Evolutionary conservation across 768 basidiomycete genomes (phyloP).

Genomic region (Xerocomellus dryophilus): DNA sequence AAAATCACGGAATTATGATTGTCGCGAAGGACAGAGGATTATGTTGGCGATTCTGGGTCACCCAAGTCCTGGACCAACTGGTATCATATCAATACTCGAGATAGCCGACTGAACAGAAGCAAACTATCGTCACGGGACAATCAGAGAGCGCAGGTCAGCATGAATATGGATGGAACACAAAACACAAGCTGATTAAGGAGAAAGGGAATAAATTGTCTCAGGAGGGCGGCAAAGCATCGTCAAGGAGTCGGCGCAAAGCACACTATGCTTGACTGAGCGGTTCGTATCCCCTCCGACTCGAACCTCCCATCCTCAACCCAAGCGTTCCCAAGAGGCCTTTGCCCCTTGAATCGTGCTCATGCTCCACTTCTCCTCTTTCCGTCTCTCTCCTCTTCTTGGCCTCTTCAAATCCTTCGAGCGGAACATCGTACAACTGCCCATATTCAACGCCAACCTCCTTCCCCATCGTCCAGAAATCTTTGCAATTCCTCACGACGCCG

Average conservation of each 20-base stretch:
- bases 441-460: conserved; percentile 88
- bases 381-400: conserved; percentile 58
- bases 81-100: not conserved
- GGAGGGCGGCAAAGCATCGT: too few relatives aligned
- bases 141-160: not conserved
- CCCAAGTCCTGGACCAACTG: not conserved
- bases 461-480: conserved; percentile 92
- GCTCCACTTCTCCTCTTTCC: conserved; percentile 40
- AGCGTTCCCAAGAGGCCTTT: conserved; percentile 38
- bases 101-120: not conserved
- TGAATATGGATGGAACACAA: not conserved
- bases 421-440: conserved; percentile 85
- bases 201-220: not conserved
- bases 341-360: conserved; percentile 47
- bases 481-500: conserved; percentile 74
- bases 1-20: not conserved
- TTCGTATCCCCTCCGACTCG: conserved; percentile 35
- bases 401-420: conserved; percentile 77
- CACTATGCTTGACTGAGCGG: conserved; percentile 31
- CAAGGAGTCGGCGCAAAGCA: not conserved
- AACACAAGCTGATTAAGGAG: not conserved
- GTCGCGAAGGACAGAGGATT: not conserved
- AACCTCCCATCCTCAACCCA: conserved; percentile 36
- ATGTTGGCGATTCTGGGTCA: not conserved
- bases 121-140: not conserved